These are phyloP conservation scores for Phytophthora citrophthora DNA, from an alignment of 352 stramenopile genomes.

Conservation along the genomic window DNA sequence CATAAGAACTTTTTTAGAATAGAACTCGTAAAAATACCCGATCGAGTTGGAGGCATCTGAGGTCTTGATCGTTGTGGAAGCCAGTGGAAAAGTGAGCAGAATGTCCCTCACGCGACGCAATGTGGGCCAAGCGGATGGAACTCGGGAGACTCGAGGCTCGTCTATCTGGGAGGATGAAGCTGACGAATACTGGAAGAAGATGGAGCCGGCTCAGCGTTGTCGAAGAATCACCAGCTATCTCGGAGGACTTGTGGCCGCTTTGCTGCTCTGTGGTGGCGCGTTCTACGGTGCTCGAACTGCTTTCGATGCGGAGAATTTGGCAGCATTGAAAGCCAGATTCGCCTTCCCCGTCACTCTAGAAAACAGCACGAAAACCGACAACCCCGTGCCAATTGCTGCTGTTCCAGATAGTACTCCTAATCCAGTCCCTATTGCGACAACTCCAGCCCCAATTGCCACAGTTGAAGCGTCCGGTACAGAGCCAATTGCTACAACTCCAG, in stretches of 20 bases:
- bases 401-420: too few species aligned
- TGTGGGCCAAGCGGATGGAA: constrained; percentile 19
- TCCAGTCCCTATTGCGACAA: not conserved
- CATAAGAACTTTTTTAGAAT: constrained; percentile 15
- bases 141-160: constrained; percentile 32
- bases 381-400: not conserved
- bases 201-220: constrained; percentile 59
- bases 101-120: constrained; percentile 64
- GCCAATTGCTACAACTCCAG: not conserved
- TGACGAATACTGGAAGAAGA: constrained; percentile 77
- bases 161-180: constrained; percentile 76
- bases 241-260: constrained; percentile 29
- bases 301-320: constrained; percentile 18
- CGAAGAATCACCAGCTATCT: constrained; percentile 42
- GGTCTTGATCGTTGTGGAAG: constrained; percentile 6
- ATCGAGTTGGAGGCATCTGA: constrained; percentile 1
- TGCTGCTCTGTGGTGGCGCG: constrained; percentile 24
- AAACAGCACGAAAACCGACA: constrained; percentile 12
- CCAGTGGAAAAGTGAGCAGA: constrained; percentile 9
- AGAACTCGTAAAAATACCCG: not conserved
- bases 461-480: not conserved
- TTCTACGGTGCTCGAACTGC: constrained; percentile 23
- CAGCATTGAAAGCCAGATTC: constrained; percentile 26
- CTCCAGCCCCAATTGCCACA: too few species aligned
- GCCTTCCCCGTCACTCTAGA: constrained; percentile 4